Evolutionary conservation across 768 basidiomycete species (phyloP).

Genomic region (Ramaria rubella): DNA sequence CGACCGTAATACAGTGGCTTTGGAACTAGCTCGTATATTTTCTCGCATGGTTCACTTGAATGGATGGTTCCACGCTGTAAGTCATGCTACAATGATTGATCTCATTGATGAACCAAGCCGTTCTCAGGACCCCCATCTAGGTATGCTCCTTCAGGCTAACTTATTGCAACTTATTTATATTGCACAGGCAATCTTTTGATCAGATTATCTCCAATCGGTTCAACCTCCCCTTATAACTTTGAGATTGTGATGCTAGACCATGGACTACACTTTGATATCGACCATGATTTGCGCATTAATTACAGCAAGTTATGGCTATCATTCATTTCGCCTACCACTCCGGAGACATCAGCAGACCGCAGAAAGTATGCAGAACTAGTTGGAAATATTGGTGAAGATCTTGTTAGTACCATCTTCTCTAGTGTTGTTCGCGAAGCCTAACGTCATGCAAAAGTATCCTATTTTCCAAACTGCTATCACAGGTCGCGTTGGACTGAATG

Average conservation of each 20-base stretch:
- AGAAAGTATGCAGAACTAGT: conserved; percentile 85
- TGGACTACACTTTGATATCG: conserved; percentile 89
- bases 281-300: conserved; percentile 69
- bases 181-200: conserved; percentile 81
- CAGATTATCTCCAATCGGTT: conserved; percentile 54
- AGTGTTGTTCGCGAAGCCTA: not conserved
- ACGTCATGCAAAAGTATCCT: conserved; percentile 55
- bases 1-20: conserved; percentile 87
- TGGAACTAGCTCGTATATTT: conserved; percentile 88
- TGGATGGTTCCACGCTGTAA: conserved; percentile 81
- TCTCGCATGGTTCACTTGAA: conserved; percentile 93
- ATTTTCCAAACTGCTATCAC: conserved; percentile 94
- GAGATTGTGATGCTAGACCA: conserved; percentile 95
- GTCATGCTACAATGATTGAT: conserved; percentile 17
- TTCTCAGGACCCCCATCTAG: conserved; percentile 80
- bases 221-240: conserved; percentile 86
- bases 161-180: conserved; percentile 7
- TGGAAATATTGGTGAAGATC: conserved; percentile 82
- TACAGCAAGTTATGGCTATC: conserved; percentile 89
- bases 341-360: conserved; percentile 57
- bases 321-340: conserved; percentile 68
- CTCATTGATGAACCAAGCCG: not conserved
- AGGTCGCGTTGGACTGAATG: conserved; percentile 35
- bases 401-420: conserved; percentile 42
- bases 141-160: conserved; percentile 37